Conservation (phyloP, 2,329 filamentous ascomycete species). For the Akanthomyces dipterigenus region DNA sequence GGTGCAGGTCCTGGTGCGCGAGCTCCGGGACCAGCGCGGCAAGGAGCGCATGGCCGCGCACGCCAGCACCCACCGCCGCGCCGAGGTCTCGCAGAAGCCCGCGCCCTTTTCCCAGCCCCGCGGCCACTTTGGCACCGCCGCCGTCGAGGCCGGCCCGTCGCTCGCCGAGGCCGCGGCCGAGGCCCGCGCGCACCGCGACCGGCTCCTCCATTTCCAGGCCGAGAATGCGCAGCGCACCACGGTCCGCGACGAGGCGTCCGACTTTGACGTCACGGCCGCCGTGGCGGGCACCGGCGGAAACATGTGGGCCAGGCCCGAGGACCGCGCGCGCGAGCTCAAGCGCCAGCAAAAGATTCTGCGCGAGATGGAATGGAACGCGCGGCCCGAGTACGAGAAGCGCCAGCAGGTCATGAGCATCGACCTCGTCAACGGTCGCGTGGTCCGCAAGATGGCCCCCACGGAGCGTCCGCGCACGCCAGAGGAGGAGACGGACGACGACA, state of each 20-base stretch:
- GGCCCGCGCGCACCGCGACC: conserved; percentile 74
- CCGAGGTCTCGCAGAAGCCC: conserved; percentile 57
- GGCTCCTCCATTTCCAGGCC: conserved; percentile 72
- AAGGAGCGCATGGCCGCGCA: conserved; percentile 80
- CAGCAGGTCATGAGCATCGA: conserved; percentile 81
- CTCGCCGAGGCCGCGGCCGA: conserved; percentile 55
- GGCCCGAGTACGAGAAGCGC: conserved; percentile 84
- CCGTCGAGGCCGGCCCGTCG: conserved; percentile 24
- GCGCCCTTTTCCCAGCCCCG: conserved; percentile 51
- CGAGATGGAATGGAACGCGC: conserved; percentile 80
- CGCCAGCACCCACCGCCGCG: conserved; percentile 59
- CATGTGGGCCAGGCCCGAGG: conserved; percentile 80
- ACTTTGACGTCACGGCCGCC: conserved; percentile 47
- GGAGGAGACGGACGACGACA: conserved; percentile 19
- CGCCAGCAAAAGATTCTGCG: conserved; percentile 75
- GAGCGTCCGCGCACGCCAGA: conserved; percentile 52
- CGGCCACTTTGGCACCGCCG: conserved; percentile 18
- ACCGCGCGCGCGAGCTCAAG: conserved; percentile 76
- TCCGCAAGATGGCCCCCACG: conserved; percentile 61
- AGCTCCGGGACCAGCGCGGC: conserved; percentile 78
- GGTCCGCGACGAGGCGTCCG: conserved; percentile 75
- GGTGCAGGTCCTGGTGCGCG: conserved; percentile 76
- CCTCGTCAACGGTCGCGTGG: conserved; percentile 68
- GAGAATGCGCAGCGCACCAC: conserved; percentile 80
- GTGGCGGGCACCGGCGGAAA: conserved; percentile 36